Evolutionary conservation across 1,284 basidiomycete genomes (phyloP), one percentile per base, ranked within the genome.

Genomic region (Xerocomus alliaceus): DNA sequence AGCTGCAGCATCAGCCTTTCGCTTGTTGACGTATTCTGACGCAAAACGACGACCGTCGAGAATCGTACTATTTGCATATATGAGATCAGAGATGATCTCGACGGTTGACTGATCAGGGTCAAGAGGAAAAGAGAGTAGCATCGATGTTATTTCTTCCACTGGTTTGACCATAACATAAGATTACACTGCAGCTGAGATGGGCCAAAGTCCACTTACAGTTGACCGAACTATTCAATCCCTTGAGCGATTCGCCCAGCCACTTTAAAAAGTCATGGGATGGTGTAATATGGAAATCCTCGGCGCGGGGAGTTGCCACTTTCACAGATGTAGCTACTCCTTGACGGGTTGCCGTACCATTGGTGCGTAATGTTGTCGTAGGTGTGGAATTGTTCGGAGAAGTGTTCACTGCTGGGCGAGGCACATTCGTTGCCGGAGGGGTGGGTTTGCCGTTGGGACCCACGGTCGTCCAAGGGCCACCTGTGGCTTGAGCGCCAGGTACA

Each of bases 11-110:
- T 96, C 94, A 13, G 83, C 84, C 79, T 96, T 97, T 58, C 96
- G 89, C 75, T 87, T 92, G 63, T 82, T 86, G 52, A 95, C 88
- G 72, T 96, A 99, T 70, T 98, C 95, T 8, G 90, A 82, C 2
- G 95, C 95, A 71, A 99, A 99, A 32, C 96, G 87, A 56, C 96
- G 86, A 1, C 97, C 97, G 71, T 99, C 95, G 44, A 99, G 85
- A 3, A 94, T 99, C 28, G 93, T 92, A 69, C 93, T 95, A 71
- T 92, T 95, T 42, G 93, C 91, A 74, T 99, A 99, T 58, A 99
- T 93, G 46, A 90, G 82, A 73, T 97, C 95, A 24, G 92, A 91
- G 65, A 98, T 97, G 72, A 97, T 90, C 78, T 97, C 95, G 42
- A 90, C 79, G 2, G 91, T 92, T 6, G 88, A 84, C 42, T 87